Percentiles rank a stretch among this genome's conserved stretches.
These are phyloP conservation scores for Quercus tomentella DNA, from an alignment of 331 rosid genomes.

Conservation along the genomic window DNA sequence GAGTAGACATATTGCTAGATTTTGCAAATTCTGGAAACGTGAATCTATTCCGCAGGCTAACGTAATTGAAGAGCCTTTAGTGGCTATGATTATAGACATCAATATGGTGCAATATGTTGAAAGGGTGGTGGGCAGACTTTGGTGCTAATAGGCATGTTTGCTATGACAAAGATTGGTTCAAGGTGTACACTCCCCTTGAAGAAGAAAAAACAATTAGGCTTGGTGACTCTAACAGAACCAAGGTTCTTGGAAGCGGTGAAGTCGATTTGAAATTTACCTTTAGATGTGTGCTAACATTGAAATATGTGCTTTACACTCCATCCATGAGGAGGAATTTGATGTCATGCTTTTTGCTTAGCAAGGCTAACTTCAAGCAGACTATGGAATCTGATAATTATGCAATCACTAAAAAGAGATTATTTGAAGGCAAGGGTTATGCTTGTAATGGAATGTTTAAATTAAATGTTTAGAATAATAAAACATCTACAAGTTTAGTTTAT, in stretches of 20 bases:
- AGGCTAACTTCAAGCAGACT: background rate
- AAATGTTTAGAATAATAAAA: too few species aligned
- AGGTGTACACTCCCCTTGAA: too few species aligned
- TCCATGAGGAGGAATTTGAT: background rate
- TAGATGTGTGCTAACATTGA: background rate
- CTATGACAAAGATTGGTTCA: too few species aligned
- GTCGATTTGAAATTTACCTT: background rate
- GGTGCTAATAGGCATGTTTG: too few species aligned
- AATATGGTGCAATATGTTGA: too few species aligned
- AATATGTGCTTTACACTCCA: background rate
- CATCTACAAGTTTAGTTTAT: too few species aligned
- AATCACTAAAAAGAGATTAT: background rate
- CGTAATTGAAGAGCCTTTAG: accelerated
- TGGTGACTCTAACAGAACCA: background rate
- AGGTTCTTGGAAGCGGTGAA: background rate
- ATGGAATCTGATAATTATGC: background rate
- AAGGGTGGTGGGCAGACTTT: too few species aligned
- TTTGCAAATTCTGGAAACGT: too few species aligned
- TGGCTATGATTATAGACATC: too few species aligned
- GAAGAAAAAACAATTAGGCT: background rate
- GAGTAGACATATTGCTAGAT: too few species aligned
- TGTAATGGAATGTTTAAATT: background rate
- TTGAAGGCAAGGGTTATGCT: background rate
- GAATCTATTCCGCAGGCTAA: accelerated
- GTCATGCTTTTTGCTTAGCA: background rate